phyloP scores from a whole-genome alignment of 805 yeast genomes.

The Sporopachydermia lactativora region DNA sequence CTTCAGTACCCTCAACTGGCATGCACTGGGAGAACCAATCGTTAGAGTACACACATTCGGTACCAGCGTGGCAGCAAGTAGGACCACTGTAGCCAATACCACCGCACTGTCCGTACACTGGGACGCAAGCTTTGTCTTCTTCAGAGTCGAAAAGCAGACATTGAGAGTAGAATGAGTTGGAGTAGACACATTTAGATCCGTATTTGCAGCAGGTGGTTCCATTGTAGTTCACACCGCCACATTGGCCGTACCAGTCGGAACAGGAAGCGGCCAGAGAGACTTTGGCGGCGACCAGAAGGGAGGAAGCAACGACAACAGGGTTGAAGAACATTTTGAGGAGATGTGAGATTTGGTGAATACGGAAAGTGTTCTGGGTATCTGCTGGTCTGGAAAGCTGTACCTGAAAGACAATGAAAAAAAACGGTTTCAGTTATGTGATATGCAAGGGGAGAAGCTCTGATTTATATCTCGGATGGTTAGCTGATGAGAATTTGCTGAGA shows the following conservation, averaged over 20 bases:
- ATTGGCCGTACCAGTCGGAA: background rate
- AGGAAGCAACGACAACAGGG: background rate
- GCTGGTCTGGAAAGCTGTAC: too few relatives aligned
- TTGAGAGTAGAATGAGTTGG: background rate
- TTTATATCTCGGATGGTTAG: too few relatives aligned
- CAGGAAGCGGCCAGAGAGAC: constrained; percentile 1
- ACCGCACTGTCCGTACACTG: constrained; percentile 1
- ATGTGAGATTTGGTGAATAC: too few relatives aligned
- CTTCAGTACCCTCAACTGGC: background rate
- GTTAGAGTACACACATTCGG: constrained; percentile 18
- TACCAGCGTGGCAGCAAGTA: constrained; percentile 2
- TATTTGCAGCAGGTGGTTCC: background rate
- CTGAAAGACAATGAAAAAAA: too few relatives aligned
- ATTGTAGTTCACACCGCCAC: background rate
- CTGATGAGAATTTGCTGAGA: too few relatives aligned
- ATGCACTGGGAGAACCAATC: background rate
- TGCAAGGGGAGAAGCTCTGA: too few relatives aligned
- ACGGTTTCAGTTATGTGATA: too few relatives aligned
- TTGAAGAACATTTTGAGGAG: background rate
- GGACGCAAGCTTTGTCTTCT: background rate
- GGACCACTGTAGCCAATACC: background rate
- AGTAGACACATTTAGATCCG: background rate
- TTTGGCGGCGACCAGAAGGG: background rate
- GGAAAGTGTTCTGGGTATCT: too few relatives aligned
- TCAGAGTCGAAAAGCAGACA: background rate